A percentile compares a stretch with the other conserved stretches of the same genome.
Evolutionary conservation across 2,329 filamentous ascomycete genomes (phyloP).

Genomic region (Exophiala mesophila): DNA sequence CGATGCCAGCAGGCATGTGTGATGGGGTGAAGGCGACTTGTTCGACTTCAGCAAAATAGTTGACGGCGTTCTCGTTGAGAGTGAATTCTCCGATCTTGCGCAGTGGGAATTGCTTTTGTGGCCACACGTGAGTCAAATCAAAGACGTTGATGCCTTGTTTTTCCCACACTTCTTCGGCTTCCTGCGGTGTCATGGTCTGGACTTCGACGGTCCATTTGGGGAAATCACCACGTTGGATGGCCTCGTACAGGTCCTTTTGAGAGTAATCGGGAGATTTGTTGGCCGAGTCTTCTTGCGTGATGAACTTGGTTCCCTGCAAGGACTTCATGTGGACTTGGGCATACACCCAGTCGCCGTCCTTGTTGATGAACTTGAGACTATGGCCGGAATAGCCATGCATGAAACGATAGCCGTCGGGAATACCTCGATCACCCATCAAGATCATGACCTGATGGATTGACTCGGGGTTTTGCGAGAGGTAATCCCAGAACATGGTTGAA

Average conservation of each 20-base stretch:
- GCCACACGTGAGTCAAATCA: slow-evolving; percentile 52
- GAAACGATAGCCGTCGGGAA: slow-evolving; percentile 51
- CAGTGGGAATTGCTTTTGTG: slow-evolving; percentile 48
- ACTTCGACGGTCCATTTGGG: slow-evolving; percentile 49
- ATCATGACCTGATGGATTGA: slow-evolving; percentile 52
- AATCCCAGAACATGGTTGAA: slow-evolving; percentile 37
- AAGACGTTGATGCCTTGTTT: slow-evolving; percentile 52
- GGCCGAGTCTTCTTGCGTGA: slow-evolving; percentile 48
- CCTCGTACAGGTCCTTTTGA: slow-evolving; percentile 49
- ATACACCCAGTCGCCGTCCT: slow-evolving; percentile 51
- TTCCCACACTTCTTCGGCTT: slow-evolving; percentile 66
- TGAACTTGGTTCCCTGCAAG: slow-evolving; percentile 49
- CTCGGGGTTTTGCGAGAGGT: slow-evolving; percentile 51
- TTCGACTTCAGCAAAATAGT: slow-evolving; percentile 64
- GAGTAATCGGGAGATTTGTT: slow-evolving; percentile 50
- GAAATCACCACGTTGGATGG: slow-evolving; percentile 50
- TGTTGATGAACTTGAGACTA: slow-evolving; percentile 51
- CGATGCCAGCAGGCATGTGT: slow-evolving; percentile 62
- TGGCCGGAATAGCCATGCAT: slow-evolving; percentile 53
- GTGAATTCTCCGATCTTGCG: slow-evolving; percentile 51
- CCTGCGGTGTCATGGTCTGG: slow-evolving; percentile 50
- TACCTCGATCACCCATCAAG: slow-evolving; percentile 52
- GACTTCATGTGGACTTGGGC: slow-evolving; percentile 50
- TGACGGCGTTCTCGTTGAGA: slow-evolving; percentile 53
- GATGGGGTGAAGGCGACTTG: slow-evolving; percentile 65